phyloP scores from a whole-genome alignment of 176 grass and related monocot genomes.

The Canna indica region DNA sequence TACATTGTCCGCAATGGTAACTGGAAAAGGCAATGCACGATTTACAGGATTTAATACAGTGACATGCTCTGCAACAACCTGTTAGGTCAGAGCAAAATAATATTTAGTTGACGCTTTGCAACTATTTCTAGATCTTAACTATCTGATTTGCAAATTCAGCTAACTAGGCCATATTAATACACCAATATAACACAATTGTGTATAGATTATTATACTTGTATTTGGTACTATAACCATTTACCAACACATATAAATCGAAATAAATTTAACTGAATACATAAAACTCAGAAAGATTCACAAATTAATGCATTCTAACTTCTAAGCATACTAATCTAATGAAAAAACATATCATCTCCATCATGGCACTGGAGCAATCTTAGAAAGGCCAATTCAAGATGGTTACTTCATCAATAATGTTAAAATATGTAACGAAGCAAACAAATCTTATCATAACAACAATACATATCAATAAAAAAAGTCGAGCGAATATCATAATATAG shows the following conservation, averaged over 20 bases:
- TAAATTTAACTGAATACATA: background rate
- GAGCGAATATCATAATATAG: background rate
- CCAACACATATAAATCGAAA: background rate
- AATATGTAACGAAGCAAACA: background rate
- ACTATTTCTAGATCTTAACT: background rate
- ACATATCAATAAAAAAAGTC: background rate
- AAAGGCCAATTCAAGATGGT: background rate
- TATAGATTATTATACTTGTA: background rate
- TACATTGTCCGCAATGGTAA: slow-evolving; percentile 59
- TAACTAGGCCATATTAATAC: background rate
- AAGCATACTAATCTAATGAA: background rate
- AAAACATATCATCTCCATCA: background rate
- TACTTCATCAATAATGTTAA: background rate
- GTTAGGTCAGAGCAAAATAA: slow-evolving; percentile 4
- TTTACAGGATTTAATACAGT: slow-evolving; percentile 76
- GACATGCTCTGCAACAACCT: slow-evolving; percentile 64
- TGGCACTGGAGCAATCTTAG: background rate
- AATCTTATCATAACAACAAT: background rate
- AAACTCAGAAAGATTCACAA: background rate
- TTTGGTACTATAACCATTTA: background rate
- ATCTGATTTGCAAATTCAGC: background rate
- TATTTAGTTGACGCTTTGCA: background rate
- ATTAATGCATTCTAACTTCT: background rate
- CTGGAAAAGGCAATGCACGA: slow-evolving; percentile 74
- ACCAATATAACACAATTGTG: background rate